Evolutionary conservation across 495 filamentous ascomycete species (phyloP).

Genomic region (Penicillium malachiteum): DNA sequence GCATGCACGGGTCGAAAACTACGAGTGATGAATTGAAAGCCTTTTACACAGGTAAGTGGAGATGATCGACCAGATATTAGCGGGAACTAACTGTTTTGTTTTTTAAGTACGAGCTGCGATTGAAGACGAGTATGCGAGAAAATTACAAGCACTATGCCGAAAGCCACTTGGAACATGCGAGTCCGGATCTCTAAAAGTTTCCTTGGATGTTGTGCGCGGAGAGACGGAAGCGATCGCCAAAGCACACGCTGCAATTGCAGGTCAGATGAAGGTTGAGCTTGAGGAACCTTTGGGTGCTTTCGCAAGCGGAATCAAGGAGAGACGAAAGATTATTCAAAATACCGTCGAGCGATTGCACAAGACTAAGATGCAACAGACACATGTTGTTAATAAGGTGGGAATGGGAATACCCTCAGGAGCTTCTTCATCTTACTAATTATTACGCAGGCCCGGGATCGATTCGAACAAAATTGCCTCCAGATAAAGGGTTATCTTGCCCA

Average conservation of each 20-base stretch:
- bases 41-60: conserved; percentile 75
- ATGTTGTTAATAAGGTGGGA: conserved; percentile 80
- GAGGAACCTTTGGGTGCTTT: conserved; percentile 93
- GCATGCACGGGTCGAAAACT: conserved; percentile 93
- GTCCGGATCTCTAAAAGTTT: conserved; percentile 74
- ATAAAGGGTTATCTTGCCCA: conserved; percentile 99
- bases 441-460: conserved; percentile 77
- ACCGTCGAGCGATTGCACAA: conserved; percentile 93
- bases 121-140: conserved; percentile 97
- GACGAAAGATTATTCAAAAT: conserved; percentile 91
- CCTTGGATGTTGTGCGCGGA: conserved; percentile 80
- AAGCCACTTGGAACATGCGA: conserved; percentile 92
- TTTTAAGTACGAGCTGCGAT: conserved; percentile 77
- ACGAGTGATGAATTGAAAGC: conserved; percentile 91
- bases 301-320: conserved; percentile 88
- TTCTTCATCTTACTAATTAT: not conserved
- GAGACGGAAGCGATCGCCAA: conserved; percentile 96
- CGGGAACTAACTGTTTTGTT: conserved; percentile 5
- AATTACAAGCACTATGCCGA: conserved; percentile 78
- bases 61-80: not conserved
- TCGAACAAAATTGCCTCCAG: conserved; percentile 94
- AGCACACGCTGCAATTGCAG: conserved; percentile 82
- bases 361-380: conserved; percentile 86
- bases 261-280: conserved; percentile 94
- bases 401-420: too few species aligned